These are phyloP conservation scores for Ogataea hybrid DNA, from an alignment of 1,139 yeast genomes.

Conservation along the genomic window DNA sequence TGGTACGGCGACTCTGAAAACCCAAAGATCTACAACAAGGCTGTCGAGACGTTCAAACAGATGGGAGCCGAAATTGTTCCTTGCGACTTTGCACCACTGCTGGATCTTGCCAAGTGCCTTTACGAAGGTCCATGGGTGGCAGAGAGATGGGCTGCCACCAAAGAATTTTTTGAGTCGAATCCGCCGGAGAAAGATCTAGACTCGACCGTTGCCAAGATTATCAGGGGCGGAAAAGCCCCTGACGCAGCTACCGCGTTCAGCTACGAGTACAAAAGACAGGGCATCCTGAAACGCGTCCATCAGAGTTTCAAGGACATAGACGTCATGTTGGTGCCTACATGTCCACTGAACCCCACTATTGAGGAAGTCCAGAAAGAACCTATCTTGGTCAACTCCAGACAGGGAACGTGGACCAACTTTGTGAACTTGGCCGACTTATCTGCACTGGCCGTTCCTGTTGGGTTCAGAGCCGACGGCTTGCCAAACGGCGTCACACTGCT, in stretches of 20 bases:
- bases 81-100: constrained; percentile 69
- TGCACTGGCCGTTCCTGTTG: constrained; percentile 89
- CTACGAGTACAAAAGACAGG: constrained; percentile 80
- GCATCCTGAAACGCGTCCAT: constrained; percentile 63
- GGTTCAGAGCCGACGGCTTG: constrained; percentile 81
- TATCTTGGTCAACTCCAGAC: constrained; percentile 75
- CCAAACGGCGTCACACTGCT: constrained; percentile 90
- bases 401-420: constrained; percentile 96
- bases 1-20: constrained; percentile 86
- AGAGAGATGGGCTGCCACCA: constrained; percentile 83
- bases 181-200: constrained; percentile 75
- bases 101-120: constrained; percentile 81
- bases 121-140: constrained; percentile 99
- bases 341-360: constrained; percentile 86
- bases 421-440: constrained; percentile 92
- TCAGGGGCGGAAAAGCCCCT: constrained; percentile 71
- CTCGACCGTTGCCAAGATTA: constrained; percentile 77
- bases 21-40: constrained; percentile 60
- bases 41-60: constrained; percentile 54
- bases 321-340: constrained; percentile 84
- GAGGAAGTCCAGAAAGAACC: constrained; percentile 74
- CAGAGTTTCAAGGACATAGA: constrained; percentile 59
- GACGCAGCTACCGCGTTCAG: constrained; percentile 83
- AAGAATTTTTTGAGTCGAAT: constrained; percentile 67
- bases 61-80: constrained; percentile 57